phyloP scores from a whole-genome alignment of 148 eudicot species.

The Drosera capensis region DNA sequence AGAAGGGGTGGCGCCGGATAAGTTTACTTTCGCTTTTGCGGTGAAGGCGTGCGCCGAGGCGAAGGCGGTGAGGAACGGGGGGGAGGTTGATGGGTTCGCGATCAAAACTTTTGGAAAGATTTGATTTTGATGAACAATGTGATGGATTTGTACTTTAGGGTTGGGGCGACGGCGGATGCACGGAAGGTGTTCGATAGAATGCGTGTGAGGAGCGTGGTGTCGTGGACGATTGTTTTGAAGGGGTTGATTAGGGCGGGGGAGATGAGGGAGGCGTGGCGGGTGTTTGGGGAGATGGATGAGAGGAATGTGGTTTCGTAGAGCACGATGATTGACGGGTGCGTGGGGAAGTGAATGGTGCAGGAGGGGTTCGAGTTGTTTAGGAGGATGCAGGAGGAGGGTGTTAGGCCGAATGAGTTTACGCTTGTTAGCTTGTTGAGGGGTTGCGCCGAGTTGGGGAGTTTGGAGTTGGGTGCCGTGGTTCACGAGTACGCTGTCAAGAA shows the following conservation, averaged over 20 bases:
- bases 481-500: slow-evolving; percentile 47
- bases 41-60: slow-evolving; percentile 34
- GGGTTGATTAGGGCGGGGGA: slow-evolving; percentile 34
- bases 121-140: slow-evolving; percentile 34
- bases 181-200: slow-evolving; percentile 48
- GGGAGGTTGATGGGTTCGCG: slow-evolving; percentile 34
- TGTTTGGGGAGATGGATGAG: slow-evolving; percentile 43
- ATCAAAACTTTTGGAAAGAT: slow-evolving; percentile 27
- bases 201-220: slow-evolving; percentile 40
- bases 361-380: slow-evolving; percentile 41
- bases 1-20: slow-evolving; percentile 32
- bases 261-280: slow-evolving; percentile 24
- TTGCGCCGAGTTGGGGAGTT: slow-evolving; percentile 39
- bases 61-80: slow-evolving; percentile 23
- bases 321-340: slow-evolving; percentile 45
- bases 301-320: slow-evolving; percentile 65
- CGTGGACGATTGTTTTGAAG: slow-evolving; percentile 56
- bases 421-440: slow-evolving; percentile 43
- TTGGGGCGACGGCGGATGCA: slow-evolving; percentile 23
- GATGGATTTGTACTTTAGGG: slow-evolving; percentile 45
- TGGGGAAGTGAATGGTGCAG: slow-evolving; percentile 17
- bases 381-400: slow-evolving; percentile 33
- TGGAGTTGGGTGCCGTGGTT: slow-evolving; percentile 38
- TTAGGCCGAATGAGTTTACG: slow-evolving; percentile 47
- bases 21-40: slow-evolving; percentile 50